A percentile compares a stretch with the other conserved stretches of the same genome.
phyloP scores from a whole-genome alignment of 352 stramenopile species.

The Phytopythium helicoides region DNA sequence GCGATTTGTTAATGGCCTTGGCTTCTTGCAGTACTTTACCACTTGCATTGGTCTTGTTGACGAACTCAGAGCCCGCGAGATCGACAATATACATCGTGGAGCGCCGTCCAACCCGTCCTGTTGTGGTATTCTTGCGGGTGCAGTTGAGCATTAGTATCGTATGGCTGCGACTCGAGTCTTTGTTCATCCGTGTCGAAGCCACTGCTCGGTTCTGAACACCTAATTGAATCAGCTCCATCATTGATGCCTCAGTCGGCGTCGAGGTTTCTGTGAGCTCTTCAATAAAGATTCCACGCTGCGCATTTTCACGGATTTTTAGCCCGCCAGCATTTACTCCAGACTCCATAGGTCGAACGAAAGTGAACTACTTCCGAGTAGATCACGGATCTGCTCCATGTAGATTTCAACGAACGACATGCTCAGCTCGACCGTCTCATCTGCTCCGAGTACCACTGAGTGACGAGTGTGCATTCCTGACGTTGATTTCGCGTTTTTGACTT shows the following conservation, averaged over 20 bases:
- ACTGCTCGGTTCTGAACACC: constrained; percentile 65
- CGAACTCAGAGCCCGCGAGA: constrained; percentile 79
- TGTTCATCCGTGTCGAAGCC: constrained; percentile 89
- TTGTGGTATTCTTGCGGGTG: constrained; percentile 12
- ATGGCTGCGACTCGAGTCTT: constrained; percentile 81
- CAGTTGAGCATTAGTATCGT: constrained; percentile 67
- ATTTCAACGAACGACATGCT: constrained; percentile 83
- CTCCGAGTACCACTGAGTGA: not conserved
- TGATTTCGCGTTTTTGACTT: constrained; percentile 23
- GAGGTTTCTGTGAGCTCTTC: constrained; percentile 63
- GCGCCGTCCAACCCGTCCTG: constrained; percentile 29
- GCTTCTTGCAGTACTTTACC: constrained; percentile 81
- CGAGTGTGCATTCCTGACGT: not conserved
- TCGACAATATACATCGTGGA: constrained; percentile 85
- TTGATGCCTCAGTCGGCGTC: constrained; percentile 33
- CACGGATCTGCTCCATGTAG: constrained; percentile 87
- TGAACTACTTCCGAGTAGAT: constrained; percentile 48
- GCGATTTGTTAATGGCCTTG: constrained; percentile 85
- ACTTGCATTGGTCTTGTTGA: constrained; percentile 81
- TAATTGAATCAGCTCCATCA: constrained; percentile 63
- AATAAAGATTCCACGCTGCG: constrained; percentile 65
- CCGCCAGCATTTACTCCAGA: constrained; percentile 24
- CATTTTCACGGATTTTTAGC: constrained; percentile 76
- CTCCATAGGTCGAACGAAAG: too few species aligned
- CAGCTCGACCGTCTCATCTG: constrained; percentile 38